phyloP scores from a whole-genome alignment of 352 stramenopile genomes.

The Thalassiosira mediterranea region DNA sequence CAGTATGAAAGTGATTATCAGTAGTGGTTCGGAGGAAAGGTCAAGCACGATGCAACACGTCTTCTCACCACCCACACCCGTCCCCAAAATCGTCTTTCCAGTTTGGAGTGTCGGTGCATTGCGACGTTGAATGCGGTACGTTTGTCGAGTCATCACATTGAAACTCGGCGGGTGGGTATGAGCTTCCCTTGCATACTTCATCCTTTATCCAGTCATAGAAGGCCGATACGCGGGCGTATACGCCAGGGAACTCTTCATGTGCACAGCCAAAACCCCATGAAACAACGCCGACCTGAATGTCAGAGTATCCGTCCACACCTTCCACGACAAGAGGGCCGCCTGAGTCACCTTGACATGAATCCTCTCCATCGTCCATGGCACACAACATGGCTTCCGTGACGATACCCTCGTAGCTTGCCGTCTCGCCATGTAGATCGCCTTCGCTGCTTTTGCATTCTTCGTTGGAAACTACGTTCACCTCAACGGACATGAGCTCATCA shows the following conservation, averaged over 20 bases:
- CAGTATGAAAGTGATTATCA: too few species aligned
- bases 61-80: background rate
- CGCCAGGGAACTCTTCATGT: conserved; percentile 10
- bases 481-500: conserved; percentile 8
- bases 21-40: too few species aligned
- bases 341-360: conserved; percentile 15
- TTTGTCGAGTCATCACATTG: conserved; percentile 6
- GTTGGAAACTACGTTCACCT: conserved; percentile 14
- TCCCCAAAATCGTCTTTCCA: background rate
- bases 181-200: conserved; percentile 10
- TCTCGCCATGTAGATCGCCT: background rate
- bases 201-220: conserved; percentile 20
- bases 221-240: conserved; percentile 17
- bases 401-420: background rate
- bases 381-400: conserved; percentile 16
- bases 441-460: conserved; percentile 9
- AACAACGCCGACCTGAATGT: conserved; percentile 1
- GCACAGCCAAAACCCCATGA: conserved; percentile 15
- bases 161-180: background rate
- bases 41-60: too few species aligned
- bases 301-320: background rate
- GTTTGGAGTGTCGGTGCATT: background rate
- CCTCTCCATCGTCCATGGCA: conserved; percentile 8
- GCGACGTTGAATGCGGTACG: background rate
- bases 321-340: conserved; percentile 9